A percentile compares a stretch with the other conserved stretches of the same genome.
Conservation (phyloP, 202 grass and related monocot species). For the Setaria italica region DNA sequence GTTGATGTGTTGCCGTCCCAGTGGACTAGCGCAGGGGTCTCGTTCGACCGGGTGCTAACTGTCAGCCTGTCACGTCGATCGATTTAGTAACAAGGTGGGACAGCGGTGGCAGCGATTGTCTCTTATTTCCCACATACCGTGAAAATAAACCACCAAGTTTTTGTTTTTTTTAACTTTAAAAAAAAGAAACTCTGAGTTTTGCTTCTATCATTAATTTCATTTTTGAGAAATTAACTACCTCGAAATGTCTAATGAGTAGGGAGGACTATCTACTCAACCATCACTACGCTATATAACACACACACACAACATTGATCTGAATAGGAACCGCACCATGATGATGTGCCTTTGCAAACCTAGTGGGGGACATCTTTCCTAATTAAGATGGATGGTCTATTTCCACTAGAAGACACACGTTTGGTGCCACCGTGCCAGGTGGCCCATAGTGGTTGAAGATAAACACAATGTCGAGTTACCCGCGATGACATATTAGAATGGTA, state of each 20-base stretch:
- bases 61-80: background rate
- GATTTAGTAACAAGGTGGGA: background rate
- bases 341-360: background rate
- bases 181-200: background rate
- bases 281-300: too few relatives aligned
- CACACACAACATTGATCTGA: too few relatives aligned
- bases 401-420: background rate
- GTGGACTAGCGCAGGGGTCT: background rate
- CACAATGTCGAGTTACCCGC: background rate
- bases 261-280: too few relatives aligned
- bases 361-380: background rate
- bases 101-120: background rate
- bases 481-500: background rate
- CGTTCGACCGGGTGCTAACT: background rate
- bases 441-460: background rate
- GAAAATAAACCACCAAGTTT: background rate
- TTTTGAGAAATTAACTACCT: background rate
- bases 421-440: background rate
- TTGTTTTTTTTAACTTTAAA: background rate
- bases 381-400: background rate
- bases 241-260: background rate
- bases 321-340: too few relatives aligned
- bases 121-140: too few relatives aligned
- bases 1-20: slow-evolving; percentile 21
- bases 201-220: background rate